Percentiles rank a stretch among this genome's conserved stretches.
Conservation (phyloP, 257 asterid genomes). For the Asclepias syriaca region DNA sequence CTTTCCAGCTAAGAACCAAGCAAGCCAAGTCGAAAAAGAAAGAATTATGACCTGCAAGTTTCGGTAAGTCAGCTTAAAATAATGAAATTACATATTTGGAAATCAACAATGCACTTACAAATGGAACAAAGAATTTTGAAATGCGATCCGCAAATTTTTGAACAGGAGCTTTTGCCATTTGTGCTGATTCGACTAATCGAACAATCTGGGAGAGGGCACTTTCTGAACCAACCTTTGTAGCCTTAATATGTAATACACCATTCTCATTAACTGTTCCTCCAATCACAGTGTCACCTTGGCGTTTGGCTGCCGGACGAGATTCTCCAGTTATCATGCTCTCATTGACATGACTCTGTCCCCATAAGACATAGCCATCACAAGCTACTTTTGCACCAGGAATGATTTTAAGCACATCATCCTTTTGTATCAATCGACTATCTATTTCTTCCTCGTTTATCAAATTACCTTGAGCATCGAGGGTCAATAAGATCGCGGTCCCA, state of each 20-base stretch:
- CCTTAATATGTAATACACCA: slow-evolving; percentile 56
- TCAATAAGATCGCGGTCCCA: slow-evolving; percentile 27
- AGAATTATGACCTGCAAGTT: slow-evolving; percentile 30
- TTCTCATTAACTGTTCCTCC: slow-evolving; percentile 73
- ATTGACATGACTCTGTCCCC: slow-evolving; percentile 48
- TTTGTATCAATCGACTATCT: slow-evolving; percentile 59
- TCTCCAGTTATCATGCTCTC: slow-evolving; percentile 62
- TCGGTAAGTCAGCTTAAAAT: background rate
- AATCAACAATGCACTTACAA: slow-evolving; percentile 25
- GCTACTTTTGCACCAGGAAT: slow-evolving; percentile 74
- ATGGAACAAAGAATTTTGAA: slow-evolving; percentile 44
- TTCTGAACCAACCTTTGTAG: slow-evolving; percentile 63
- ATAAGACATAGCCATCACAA: slow-evolving; percentile 59
- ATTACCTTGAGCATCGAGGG: slow-evolving; percentile 35
- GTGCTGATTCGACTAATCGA: slow-evolving; percentile 51
- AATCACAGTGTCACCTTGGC: slow-evolving; percentile 53
- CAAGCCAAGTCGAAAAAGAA: slow-evolving; percentile 37
- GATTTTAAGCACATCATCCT: slow-evolving; percentile 52
- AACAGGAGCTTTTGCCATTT: slow-evolving; percentile 61
- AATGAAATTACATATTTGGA: background rate
- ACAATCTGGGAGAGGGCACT: slow-evolving; percentile 65
- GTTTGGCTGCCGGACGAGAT: slow-evolving; percentile 56
- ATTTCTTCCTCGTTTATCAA: slow-evolving; percentile 55
- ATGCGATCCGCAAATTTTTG: slow-evolving; percentile 50
- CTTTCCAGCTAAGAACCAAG: slow-evolving; percentile 38